Evolutionary conservation across 768 basidiomycete species (phyloP).

Genomic region (Amanita pseudoporphyria): DNA sequence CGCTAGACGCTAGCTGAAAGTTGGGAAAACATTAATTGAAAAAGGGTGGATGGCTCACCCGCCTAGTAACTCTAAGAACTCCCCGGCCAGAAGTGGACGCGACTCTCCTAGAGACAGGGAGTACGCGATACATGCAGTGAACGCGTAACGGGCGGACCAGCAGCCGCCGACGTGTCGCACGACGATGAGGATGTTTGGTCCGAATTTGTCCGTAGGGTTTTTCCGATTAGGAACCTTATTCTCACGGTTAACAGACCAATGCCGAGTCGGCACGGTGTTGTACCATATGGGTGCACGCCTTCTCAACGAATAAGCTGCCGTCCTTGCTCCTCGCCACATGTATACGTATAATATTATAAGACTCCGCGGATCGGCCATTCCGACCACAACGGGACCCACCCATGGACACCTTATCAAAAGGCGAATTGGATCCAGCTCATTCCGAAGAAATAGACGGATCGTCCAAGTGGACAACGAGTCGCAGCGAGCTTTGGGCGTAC

Average conservation of each 20-base stretch:
- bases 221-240: too few relatives aligned
- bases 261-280: too few relatives aligned
- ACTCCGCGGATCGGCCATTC: background rate
- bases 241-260: too few relatives aligned
- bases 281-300: too few relatives aligned
- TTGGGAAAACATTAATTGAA: background rate
- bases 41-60: constrained; percentile 29
- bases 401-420: background rate
- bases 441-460: background rate
- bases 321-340: too few relatives aligned
- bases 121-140: constrained; percentile 44
- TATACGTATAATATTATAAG: background rate
- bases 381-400: too few relatives aligned
- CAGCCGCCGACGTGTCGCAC: constrained; percentile 9
- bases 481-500: constrained; percentile 46
- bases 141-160: constrained; percentile 11
- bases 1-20: constrained; percentile 40
- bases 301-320: too few relatives aligned
- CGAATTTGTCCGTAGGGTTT: constrained; percentile 34
- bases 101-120: constrained; percentile 46
- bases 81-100: constrained; percentile 35
- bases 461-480: constrained; percentile 30
- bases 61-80: constrained; percentile 42
- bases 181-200: constrained; percentile 15
- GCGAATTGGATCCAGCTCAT: background rate